Evolutionary conservation across 2,329 filamentous ascomycete species (phyloP), one percentile per base, ranked within the genome.

Genomic region (Ilyonectria destructans): DNA sequence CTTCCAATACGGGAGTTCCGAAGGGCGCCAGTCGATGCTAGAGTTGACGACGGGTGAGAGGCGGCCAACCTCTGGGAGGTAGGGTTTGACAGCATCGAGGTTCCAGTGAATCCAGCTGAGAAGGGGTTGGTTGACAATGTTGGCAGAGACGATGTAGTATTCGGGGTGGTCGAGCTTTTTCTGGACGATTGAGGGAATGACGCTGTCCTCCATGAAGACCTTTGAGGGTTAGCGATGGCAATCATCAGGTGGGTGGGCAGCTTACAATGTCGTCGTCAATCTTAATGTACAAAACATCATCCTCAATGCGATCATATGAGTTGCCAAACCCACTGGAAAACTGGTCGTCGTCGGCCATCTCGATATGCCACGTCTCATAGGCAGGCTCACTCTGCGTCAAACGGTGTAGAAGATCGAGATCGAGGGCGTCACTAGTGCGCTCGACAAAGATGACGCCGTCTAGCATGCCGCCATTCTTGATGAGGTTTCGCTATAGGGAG

Each of bases 61-160:
- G 15, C 71, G 69, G 40, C 73, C 74, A 15, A 79, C 69, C 56
- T 88, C 87, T 4, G 87, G 87, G 21, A 88, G 81, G 74, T 88
- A 89, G 3, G 87, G 85, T 57, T 85, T 80, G 21, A 88, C 82
- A 19, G 85, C 84, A 6, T 85, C 86, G 9, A 86, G 80, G 64
- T 87, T 87, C 73, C 84, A 85, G 71, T 90, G 88, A 19, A 89
- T 80, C 79, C 85, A 85, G 56, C 83, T 83, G 35, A 88, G 84
- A 12, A 86, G 81, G 15, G 86, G 87, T 56, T 87, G 85, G 68
- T 90, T 90, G 69, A 89, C 80, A 23, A 90, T 81, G 69, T 90
- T 89, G 57, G 87, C 87, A 2, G 86, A 87, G 15, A 89, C 84
- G 52, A 85, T 79, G 69, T 84, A 84, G 29, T 83, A 83, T 45